These are phyloP conservation scores for Neopestalotiopsis clavispora DNA, from an alignment of 2,329 filamentous ascomycete species.

Conservation along the genomic window DNA sequence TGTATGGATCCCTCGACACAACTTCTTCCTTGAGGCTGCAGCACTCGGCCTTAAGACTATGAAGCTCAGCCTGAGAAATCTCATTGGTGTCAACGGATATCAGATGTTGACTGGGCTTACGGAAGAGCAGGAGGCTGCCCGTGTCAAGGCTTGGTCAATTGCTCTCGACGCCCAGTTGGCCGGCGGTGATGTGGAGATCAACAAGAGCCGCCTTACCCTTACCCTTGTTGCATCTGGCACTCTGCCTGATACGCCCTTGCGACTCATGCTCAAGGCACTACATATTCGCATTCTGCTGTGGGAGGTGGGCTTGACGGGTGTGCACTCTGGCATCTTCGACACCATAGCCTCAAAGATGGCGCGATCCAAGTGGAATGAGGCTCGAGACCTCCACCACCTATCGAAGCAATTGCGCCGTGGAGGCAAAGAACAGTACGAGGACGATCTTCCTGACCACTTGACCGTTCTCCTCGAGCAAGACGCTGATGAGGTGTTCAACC, in stretches of 20 bases:
- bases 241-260: conserved; percentile 78
- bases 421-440: conserved; percentile 56
- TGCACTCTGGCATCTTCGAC: conserved; percentile 69
- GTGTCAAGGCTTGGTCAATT: conserved; percentile 91
- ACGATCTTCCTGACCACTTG: conserved; percentile 77
- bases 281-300: conserved; percentile 90
- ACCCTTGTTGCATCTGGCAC: conserved; percentile 89
- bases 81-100: conserved; percentile 78
- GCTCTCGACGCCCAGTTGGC: conserved; percentile 91
- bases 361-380: conserved; percentile 79
- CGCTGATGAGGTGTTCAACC: conserved; percentile 80
- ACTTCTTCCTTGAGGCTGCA: conserved; percentile 82
- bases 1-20: conserved; percentile 88
- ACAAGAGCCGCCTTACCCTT: conserved; percentile 81
- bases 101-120: conserved; percentile 80
- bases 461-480: conserved; percentile 77
- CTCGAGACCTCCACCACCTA: conserved; percentile 66
- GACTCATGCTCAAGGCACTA: conserved; percentile 89
- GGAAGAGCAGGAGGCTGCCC: conserved; percentile 82
- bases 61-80: conserved; percentile 80
- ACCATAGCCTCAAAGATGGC: conserved; percentile 75
- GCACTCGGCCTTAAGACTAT: conserved; percentile 80
- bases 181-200: conserved; percentile 88
- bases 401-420: conserved; percentile 47
- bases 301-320: conserved; percentile 70